These are phyloP conservation scores for Sorghum bicolor DNA, from an alignment of 176 grass and related monocot species.

Conservation along the genomic window Sorghum_bicolor_NCBIv3 NC_012878.2:55487001-55487500, in stretches of 20 bases:
- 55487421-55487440: not conserved
- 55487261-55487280: no score
- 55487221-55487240: no score
- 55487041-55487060: not conserved
- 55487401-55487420: not conserved
- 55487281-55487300: no score
- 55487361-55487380: no score
- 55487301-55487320: no score
- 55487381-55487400: no score
- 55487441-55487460: not conserved
- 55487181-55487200: not conserved
- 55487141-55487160: not conserved
- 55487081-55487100: not conserved
- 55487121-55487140: not conserved
- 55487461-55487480: not conserved
- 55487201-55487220: not conserved
- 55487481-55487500: constrained; percentile 10
- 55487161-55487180: not conserved
- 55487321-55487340: no score
- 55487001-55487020: not conserved
- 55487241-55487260: no score
- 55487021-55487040: not conserved
- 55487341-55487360: no score
- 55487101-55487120: not conserved
- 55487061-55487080: not conserved